A percentile compares a stretch with the other conserved stretches of the same genome.
These are phyloP conservation scores for Saturnispora sekii DNA, from an alignment of 805 yeast species.

Conservation along the genomic window DNA sequence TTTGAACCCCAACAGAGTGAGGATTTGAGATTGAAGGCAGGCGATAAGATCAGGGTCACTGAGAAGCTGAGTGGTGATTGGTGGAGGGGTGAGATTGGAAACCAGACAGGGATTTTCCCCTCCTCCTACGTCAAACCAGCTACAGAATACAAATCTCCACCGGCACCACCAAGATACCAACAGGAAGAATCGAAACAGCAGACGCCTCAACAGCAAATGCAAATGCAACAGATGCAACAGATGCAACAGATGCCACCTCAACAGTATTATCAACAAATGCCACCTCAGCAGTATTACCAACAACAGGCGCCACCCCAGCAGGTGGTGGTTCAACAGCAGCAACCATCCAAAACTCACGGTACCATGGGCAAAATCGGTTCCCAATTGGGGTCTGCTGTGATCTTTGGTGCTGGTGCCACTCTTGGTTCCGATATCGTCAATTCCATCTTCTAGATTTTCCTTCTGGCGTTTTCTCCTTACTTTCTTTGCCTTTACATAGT, in stretches of 20 bases:
- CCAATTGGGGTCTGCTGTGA: slow-evolving; percentile 88
- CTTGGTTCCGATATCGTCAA: slow-evolving; percentile 81
- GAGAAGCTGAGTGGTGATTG: slow-evolving; percentile 78
- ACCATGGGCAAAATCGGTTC: slow-evolving; percentile 56
- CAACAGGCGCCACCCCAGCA: slow-evolving; percentile 13
- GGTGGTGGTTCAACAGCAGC: slow-evolving; percentile 10
- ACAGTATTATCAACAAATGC: slow-evolving; percentile 9
- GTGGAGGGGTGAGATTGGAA: slow-evolving; percentile 73
- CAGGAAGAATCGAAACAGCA: slow-evolving; percentile 13
- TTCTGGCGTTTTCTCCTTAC: not conserved
- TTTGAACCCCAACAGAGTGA: slow-evolving; percentile 67
- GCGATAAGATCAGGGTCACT: slow-evolving; percentile 58
- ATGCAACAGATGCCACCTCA: slow-evolving; percentile 9
- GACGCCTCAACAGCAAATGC: slow-evolving; percentile 10
- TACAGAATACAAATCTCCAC: slow-evolving; percentile 6
- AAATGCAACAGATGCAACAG: slow-evolving; percentile 4
- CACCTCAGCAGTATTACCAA: slow-evolving; percentile 5
- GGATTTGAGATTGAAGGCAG: slow-evolving; percentile 56
- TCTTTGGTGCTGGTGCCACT: slow-evolving; percentile 97
- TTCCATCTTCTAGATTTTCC: slow-evolving; percentile 15
- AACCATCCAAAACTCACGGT: slow-evolving; percentile 14
- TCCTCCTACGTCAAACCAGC: slow-evolving; percentile 62
- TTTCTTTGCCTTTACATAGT: not conserved
- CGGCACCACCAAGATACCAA: slow-evolving; percentile 10
- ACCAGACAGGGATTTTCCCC: slow-evolving; percentile 76